Base-by-base conservation (phyloP, 306 rosid species). In the Prunus davidiana region DNA sequence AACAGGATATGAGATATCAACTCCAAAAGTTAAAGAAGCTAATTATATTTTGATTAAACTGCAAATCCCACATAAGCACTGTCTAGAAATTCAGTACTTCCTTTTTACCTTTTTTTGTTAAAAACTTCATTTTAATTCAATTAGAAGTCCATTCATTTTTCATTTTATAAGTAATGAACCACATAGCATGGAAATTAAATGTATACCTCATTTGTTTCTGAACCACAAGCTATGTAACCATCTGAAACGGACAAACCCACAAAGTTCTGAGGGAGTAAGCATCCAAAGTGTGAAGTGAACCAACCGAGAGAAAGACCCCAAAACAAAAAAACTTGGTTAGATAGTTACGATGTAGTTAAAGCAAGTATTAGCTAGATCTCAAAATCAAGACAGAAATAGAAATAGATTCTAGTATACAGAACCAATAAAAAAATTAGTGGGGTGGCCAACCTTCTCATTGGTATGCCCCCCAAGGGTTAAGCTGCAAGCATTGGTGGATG, bases 221-320 rank as follows among this genome's bases (percentile, higher is more conserved):
- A 95, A 80, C 99, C 99, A 62, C 99, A 96, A 11, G 97, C 87
- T 62, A 96, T 89, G 76, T 96, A 96, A 78, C 96, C 97, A 75
- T 96, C 89, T 67, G 88, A 82, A 77, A 89, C 87, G 0, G 99
- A 88, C 49, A 96, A 80, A 69, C 99, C 99, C 62, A 96, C 98
- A 76, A 96, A 96, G 80, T 96, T 96, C 99, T 96, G 97, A 75
- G 71, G 74, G 76, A 77, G 82, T 57, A 73, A 78, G 78, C 78
- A 78, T 24, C 16, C 82, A 73, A 78, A 66, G 86, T 61, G 79
- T 74, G 66, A 85, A 80, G 77, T 74, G 67, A 85, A 80, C 79
- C 52, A 22, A 74, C 73, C 67, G 57, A 43, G 65, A 66, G 19
- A 65, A 38, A n/a, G 41, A 79, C 43, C 43, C 43, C 2, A 32